Evolutionary conservation across 2,329 filamentous ascomycete species (phyloP).

Genomic region (Xylaria sp.): DNA sequence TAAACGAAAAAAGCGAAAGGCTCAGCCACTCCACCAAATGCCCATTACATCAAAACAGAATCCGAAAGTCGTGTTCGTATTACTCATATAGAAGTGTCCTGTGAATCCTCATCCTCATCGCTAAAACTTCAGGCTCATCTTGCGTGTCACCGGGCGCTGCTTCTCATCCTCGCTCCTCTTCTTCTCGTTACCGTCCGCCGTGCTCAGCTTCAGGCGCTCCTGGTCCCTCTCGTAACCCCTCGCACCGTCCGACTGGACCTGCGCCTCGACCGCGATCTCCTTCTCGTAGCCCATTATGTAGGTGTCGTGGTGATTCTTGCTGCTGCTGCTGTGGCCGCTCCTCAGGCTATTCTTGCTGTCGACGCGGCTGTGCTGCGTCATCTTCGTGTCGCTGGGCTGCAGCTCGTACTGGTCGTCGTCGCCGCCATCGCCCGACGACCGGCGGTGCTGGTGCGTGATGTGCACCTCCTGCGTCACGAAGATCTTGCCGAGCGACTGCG

Average conservation of each 20-base stretch:
- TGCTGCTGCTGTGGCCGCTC: background rate
- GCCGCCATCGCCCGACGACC: slow-evolving; percentile 25
- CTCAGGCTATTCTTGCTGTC: slow-evolving; percentile 21
- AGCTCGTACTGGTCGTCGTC: slow-evolving; percentile 16
- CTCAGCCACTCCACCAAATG: too few species aligned
- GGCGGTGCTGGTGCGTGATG: slow-evolving; percentile 34
- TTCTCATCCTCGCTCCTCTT: background rate
- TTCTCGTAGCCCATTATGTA: slow-evolving; percentile 21
- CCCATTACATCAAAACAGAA: too few species aligned
- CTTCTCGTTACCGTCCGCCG: slow-evolving; percentile 1
- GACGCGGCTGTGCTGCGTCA: slow-evolving; percentile 4
- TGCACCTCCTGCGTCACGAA: slow-evolving; percentile 42
- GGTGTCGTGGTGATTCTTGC: slow-evolving; percentile 23
- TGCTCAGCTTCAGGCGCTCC: slow-evolving; percentile 23
- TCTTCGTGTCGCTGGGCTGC: slow-evolving; percentile 1
- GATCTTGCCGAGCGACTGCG: slow-evolving; percentile 35
- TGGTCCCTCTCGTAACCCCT: slow-evolving; percentile 31
- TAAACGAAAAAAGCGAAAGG: too few species aligned
- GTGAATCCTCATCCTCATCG: background rate
- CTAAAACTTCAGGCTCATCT: background rate
- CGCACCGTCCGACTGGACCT: slow-evolving; percentile 33
- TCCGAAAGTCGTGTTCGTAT: too few species aligned
- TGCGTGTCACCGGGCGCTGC: background rate
- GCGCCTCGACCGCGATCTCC: slow-evolving; percentile 21
- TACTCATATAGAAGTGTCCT: background rate